Evolutionary conservation across 1,284 basidiomycete species (phyloP).

Genomic region (Fistulinella cinereoalba): DNA sequence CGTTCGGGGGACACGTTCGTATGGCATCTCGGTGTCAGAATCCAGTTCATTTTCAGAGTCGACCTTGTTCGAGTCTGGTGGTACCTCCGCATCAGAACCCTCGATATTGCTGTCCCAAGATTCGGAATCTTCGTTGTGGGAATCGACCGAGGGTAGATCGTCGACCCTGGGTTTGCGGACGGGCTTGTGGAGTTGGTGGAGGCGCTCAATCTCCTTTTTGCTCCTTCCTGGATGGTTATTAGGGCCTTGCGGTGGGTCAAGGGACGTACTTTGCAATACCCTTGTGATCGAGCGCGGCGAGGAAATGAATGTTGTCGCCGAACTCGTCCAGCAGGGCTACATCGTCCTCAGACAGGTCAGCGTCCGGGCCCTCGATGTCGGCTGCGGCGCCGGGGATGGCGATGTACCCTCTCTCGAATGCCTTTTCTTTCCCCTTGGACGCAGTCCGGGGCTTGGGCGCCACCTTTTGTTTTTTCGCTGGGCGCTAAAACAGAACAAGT

Average conservation of each 20-base stretch:
- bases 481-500: slow-evolving; percentile 26
- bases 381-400: slow-evolving; percentile 49
- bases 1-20: slow-evolving; percentile 60
- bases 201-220: slow-evolving; percentile 68
- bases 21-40: slow-evolving; percentile 70
- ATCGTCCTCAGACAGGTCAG: slow-evolving; percentile 62
- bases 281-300: slow-evolving; percentile 61
- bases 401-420: slow-evolving; percentile 56
- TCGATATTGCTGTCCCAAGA: slow-evolving; percentile 52
- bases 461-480: slow-evolving; percentile 49
- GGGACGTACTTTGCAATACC: slow-evolving; percentile 65
- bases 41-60: slow-evolving; percentile 31
- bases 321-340: slow-evolving; percentile 58
- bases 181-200: slow-evolving; percentile 64
- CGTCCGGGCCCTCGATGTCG: slow-evolving; percentile 42
- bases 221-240: slow-evolving; percentile 52
- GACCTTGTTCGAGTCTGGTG: slow-evolving; percentile 28
- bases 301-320: slow-evolving; percentile 55
- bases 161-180: slow-evolving; percentile 46
- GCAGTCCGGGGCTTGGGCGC: slow-evolving; percentile 29
- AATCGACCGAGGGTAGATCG: slow-evolving; percentile 64
- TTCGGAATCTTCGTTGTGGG: slow-evolving; percentile 55
- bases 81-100: slow-evolving; percentile 31
- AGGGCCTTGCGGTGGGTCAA: not conserved
- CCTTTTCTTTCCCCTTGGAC: slow-evolving; percentile 57